Evolutionary conservation across 129 eudicot species (phyloP), one percentile per base, ranked within the genome.

Genomic region (Chrysanthemum seticuspe): DNA sequence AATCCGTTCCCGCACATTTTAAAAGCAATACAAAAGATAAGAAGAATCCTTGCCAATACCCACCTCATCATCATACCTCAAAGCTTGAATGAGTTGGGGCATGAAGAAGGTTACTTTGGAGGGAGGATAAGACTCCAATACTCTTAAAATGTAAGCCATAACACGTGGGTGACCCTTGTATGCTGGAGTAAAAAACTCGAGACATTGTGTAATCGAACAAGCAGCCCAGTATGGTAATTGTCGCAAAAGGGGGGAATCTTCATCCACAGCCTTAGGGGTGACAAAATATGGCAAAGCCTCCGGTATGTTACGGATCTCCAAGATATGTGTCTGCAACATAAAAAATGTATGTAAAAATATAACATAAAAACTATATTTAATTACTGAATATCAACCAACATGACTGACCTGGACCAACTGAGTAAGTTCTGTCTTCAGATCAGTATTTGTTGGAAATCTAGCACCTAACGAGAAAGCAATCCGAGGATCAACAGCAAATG

Each of bases 191-290:
- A 95, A 94, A 44, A 95, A 95, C 80, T 95, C 99, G 36, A 95
- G 75, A 75, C 96, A 97, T 67, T 90, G 95, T 57, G 99, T 90
- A 63, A 95, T 88, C 59, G 99, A 90, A 75, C 99, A 95, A 81
- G 97, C 91, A 72, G 97, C 99, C 99, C 99, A 95, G 70, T 95
- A 96, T 72, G 96, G 96, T 80, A 95, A 83, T 80, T 95, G 99
- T 72, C 91, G 99, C 84, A 95, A 75, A 68, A 95, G 82, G 16
- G 87, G 14, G 36, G 99, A 95, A 78, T 90, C 85, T 66, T 95
- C 99, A 74, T 95, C 94, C 29, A 95, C 86, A 1, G 97, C 93
- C 83, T 90, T 88, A 29, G 99, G 97, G 71, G 89, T 90, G 40
- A 95, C 89, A 76, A 95, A 90, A 81, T 90, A 95, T 56, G 97